Base-by-base conservation (phyloP, 345 rosid species). In the Murraya koenigii region DNA sequence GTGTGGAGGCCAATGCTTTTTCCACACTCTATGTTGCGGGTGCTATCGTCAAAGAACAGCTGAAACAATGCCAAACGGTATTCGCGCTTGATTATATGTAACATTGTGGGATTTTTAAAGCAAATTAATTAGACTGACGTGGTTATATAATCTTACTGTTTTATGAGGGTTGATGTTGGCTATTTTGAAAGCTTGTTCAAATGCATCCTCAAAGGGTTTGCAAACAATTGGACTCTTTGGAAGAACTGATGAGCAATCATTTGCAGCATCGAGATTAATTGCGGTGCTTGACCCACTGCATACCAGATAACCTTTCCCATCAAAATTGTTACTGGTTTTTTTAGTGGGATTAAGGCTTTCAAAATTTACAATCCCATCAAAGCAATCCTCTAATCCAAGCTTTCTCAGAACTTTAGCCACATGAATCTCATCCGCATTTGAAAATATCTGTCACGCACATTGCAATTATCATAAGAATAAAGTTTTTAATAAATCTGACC, bases 21-120 rank as follows among this genome's bases (percentile, higher is more conserved):
- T 25, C 88, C 98, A 6, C 94, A 76, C 73, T 88, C 88, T 49
- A 93, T 87, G 88, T 95, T 92, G 25, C 97, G 88, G 64, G 81
- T 38, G 81, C 98, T 95, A 60, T 95, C 98, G 56, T 95, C 98
- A 20, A 95, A 93, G 85, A 95, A 93, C 67, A 93, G 58, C 98
- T 95, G 91, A 69, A 76, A 67, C 20, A 75, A 14, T 56, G 60
- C 32, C 36, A 74, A 60, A 23, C 22, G 25, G 9, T 33, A 52
- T 22, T 0, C 56, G 22, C 20, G 25, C n/a, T 65, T 65, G 49
- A 44, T 13, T 14, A 44, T 13, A 44, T 0, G 20, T 3, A 32
- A 33, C 11, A 0, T 7, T 44, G 10, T 3, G 49, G 67, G 5
- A 65, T 35, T 35, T 22, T 19, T 7, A 7, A 52, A 22, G 30